Evolutionary conservation across 2,329 filamentous ascomycete species (phyloP).

Genomic region (Ophiocordyceps robertsii): DNA sequence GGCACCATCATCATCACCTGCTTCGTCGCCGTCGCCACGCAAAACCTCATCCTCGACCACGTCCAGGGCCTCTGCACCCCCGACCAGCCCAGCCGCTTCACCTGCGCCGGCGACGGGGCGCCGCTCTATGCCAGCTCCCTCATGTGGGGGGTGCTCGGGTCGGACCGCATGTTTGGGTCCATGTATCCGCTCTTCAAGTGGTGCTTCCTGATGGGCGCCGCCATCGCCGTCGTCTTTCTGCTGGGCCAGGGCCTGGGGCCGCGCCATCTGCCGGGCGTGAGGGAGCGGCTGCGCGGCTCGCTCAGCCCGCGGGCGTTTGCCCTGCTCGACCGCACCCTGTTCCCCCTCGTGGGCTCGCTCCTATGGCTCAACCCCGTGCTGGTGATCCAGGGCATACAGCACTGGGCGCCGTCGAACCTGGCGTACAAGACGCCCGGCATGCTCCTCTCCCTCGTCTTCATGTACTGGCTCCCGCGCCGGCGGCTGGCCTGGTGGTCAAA

Average conservation of each 20-base stretch:
- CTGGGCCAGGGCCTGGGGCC: constrained; percentile 6
- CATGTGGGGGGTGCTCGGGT: constrained; percentile 38
- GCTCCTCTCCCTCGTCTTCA: constrained; percentile 26
- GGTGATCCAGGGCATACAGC: constrained; percentile 26
- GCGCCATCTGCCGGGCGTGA: constrained; percentile 13
- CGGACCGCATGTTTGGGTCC: constrained; percentile 27
- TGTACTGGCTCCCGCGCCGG: constrained; percentile 20
- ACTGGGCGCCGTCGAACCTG: constrained; percentile 29
- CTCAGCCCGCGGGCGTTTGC: constrained; percentile 18
- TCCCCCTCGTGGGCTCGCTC: constrained; percentile 22
- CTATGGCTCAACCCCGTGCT: constrained; percentile 27
- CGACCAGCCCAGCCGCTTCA: constrained; percentile 26
- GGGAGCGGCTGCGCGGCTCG: constrained; percentile 13
- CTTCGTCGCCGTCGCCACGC: constrained; percentile 29
- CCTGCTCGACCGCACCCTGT: constrained; percentile 21
- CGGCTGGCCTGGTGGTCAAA: constrained; percentile 29
- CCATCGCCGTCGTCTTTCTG: constrained; percentile 21
- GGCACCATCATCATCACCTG: constrained; percentile 31
- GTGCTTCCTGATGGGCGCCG: constrained; percentile 28
- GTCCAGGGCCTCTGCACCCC: constrained; percentile 17
- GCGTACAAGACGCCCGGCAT: constrained; percentile 29
- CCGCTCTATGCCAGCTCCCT: constrained; percentile 22
- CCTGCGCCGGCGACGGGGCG: constrained; percentile 34
- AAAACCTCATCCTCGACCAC: constrained; percentile 25
- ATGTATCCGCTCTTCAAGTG: constrained; percentile 24